These are phyloP conservation scores for Urtica urens DNA, from an alignment of 306 rosid genomes.

Conservation along the genomic window DNA sequence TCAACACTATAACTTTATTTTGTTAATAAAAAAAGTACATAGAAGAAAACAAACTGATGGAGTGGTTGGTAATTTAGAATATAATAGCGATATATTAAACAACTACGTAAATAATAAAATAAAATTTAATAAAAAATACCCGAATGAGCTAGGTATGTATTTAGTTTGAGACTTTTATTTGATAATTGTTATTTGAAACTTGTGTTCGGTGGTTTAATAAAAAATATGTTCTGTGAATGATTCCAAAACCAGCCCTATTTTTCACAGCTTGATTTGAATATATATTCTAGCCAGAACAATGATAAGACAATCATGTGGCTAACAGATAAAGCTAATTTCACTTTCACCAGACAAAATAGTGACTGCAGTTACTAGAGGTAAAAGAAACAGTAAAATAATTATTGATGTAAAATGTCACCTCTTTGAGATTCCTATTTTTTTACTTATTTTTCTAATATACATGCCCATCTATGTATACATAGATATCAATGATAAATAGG, in stretches of 20 bases:
- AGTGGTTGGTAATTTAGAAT: constrained; percentile 22
- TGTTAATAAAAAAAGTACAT: no score
- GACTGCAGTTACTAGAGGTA: not conserved
- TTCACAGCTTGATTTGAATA: constrained; percentile 12
- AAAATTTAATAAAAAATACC: constrained; percentile 43
- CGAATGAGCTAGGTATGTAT: constrained; percentile 29
- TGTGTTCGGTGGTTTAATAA: constrained; percentile 13
- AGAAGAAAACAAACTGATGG: constrained; percentile 1
- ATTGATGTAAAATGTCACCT: not conserved
- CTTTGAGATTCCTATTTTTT: not conserved
- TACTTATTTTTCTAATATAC: no score
- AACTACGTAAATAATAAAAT: no score
- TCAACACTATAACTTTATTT: no score
- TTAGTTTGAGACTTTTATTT: constrained; percentile 6
- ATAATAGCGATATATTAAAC: no score
- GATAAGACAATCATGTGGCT: constrained; percentile 13
- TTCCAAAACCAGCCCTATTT: constrained; percentile 9
- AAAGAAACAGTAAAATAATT: constrained; percentile 6
- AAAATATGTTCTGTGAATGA: constrained; percentile 24
- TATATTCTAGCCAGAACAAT: constrained; percentile 11
- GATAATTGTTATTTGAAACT: constrained; percentile 25
- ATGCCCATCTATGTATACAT: no score
- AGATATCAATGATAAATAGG: no score
- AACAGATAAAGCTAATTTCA: not conserved
- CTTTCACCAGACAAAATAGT: not conserved